A percentile compares a stretch with the other conserved stretches of the same genome.
Evolutionary conservation across 75 land plant species (phyloP).

Genomic region (Cunninghamia lanceolata): DNA sequence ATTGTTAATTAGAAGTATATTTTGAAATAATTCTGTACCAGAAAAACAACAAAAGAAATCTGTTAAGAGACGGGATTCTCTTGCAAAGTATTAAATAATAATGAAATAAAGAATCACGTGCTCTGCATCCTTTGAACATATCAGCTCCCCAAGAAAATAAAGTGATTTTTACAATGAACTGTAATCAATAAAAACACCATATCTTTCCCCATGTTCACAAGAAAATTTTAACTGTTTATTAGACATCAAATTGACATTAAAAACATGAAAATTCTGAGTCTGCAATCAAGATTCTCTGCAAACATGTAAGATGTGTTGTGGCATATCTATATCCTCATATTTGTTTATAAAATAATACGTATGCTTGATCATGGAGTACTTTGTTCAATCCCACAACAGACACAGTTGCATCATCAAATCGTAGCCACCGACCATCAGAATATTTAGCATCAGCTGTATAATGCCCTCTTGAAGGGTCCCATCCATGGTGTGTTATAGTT

Average conservation of each 20-base stretch:
- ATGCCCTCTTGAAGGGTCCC: slow-evolving; percentile 87
- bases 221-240: background rate
- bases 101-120: background rate
- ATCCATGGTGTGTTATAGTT: slow-evolving; percentile 90
- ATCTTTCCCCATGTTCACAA: background rate
- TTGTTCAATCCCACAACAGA: slow-evolving; percentile 40
- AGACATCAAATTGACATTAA: background rate
- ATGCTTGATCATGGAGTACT: slow-evolving; percentile 93
- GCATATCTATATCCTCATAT: slow-evolving; percentile 15
- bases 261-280: background rate
- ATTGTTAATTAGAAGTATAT: background rate
- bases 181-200: background rate
- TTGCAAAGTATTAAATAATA: background rate
- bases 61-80: background rate
- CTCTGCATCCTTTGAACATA: background rate
- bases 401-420: slow-evolving; percentile 80
- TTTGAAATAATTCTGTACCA: background rate
- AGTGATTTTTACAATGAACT: background rate
- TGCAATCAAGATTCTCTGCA: background rate
- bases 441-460: slow-evolving; percentile 85
- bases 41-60: background rate
- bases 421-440: slow-evolving; percentile 72
- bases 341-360: slow-evolving; percentile 85
- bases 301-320: background rate
- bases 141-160: background rate